Conservation (phyloP, 257 asterid species). For the Verbena officinalis region DNA sequence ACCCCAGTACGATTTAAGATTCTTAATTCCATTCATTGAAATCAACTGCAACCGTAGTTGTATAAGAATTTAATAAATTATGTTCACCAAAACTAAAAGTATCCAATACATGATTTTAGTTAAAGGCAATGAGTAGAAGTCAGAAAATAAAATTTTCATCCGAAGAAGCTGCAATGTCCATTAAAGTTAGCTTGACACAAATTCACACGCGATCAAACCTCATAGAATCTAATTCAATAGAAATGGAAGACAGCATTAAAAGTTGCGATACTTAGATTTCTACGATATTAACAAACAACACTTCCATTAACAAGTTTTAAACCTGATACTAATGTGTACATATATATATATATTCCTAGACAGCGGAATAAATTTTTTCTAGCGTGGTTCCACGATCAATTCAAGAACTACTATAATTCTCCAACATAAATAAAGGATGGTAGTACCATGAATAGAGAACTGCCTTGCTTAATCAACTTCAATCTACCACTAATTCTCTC, state of each 20-base stretch:
- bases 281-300: not conserved
- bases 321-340: too few species aligned
- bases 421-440: not conserved
- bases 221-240: conserved; percentile 14
- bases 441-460: conserved; percentile 77
- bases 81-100: not conserved
- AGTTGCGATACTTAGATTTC: not conserved
- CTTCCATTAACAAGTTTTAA: too few species aligned
- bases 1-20: not conserved
- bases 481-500: conserved; percentile 96
- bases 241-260: conserved; percentile 1
- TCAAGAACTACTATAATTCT: conserved; percentile 1
- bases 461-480: conserved; percentile 89
- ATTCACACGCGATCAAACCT: too few species aligned
- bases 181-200: conserved; percentile 12
- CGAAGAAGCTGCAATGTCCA: not conserved
- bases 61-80: too few species aligned
- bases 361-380: conserved; percentile 13
- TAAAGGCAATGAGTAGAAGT: not conserved
- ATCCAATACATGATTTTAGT: not conserved
- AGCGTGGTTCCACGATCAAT: conserved; percentile 14
- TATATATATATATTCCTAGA: not conserved
- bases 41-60: conserved; percentile 14
- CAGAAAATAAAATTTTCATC: conserved; percentile 6
- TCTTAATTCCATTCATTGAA: not conserved